A percentile compares a stretch with the other conserved stretches of the same genome.
Evolutionary conservation across 2,329 filamentous ascomycete genomes (phyloP).

Genomic region (Bretziella fagacearum): DNA sequence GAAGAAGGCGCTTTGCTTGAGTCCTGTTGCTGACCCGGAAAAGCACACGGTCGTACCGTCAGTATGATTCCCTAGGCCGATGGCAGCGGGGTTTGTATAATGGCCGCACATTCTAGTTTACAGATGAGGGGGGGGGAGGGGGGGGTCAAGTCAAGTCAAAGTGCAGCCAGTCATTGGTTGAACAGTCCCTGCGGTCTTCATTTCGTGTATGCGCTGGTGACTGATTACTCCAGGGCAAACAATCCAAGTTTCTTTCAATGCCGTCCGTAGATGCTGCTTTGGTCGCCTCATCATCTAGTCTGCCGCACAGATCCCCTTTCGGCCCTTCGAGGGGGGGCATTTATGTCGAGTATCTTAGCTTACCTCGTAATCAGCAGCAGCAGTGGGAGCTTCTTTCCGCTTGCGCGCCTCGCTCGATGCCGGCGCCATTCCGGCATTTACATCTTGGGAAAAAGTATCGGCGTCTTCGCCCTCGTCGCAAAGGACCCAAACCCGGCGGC

Average conservation of each 20-base stretch:
- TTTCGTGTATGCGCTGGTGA: no score
- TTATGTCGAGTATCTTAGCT: background rate
- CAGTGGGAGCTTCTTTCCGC: slow-evolving; percentile 25
- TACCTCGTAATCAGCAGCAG: slow-evolving; percentile 24
- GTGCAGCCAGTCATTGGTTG: no score
- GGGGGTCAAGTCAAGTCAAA: no score
- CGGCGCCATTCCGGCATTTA: background rate
- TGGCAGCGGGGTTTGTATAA: background rate
- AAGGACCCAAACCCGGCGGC: slow-evolving; percentile 58
- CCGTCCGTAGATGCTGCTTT: no score
- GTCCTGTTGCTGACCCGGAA: slow-evolving; percentile 6
- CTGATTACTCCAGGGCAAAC: no score
- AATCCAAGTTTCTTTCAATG: no score
- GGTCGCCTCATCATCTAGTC: no score
- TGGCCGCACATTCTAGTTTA: no score
- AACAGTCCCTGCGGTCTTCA: no score
- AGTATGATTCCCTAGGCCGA: slow-evolving; percentile 13
- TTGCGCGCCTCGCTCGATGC: slow-evolving; percentile 19
- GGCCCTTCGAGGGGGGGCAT: no score
- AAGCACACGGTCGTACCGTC: slow-evolving; percentile 10
- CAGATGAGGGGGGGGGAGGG: no score
- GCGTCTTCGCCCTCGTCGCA: slow-evolving; percentile 26
- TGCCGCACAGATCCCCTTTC: no score
- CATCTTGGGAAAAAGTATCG: background rate
- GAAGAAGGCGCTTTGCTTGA: slow-evolving; percentile 4